phyloP scores from a whole-genome alignment of 1,284 basidiomycete species.

The Melanopsichium pennsylvanicum region DNA sequence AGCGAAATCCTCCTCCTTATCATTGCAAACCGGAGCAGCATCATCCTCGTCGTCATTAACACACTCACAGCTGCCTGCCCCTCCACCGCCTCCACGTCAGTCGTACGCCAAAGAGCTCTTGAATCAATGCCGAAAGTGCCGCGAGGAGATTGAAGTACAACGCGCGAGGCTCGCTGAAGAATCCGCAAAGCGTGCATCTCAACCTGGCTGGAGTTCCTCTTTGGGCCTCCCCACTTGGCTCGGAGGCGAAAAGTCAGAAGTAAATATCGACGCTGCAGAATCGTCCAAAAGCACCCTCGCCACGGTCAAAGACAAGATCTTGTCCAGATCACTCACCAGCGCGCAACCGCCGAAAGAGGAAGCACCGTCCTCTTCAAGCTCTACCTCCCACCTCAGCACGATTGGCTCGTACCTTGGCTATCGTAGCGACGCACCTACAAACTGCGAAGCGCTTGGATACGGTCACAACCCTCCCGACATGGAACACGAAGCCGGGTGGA shows the following conservation, averaged over 20 bases:
- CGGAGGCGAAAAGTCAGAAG: slow-evolving; percentile 22
- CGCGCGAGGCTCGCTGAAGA: slow-evolving; percentile 21
- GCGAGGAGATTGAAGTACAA: slow-evolving; percentile 54
- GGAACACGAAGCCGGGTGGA: slow-evolving; percentile 64
- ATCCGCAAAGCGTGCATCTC: slow-evolving; percentile 7
- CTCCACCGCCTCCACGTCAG: slow-evolving; percentile 51
- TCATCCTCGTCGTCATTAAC: slow-evolving; percentile 11
- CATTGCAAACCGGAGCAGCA: too few relatives aligned
- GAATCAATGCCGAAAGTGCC: slow-evolving; percentile 57
- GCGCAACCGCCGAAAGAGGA: slow-evolving; percentile 1
- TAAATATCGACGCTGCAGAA: neutral
- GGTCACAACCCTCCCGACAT: slow-evolving; percentile 41
- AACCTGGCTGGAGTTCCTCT: slow-evolving; percentile 16
- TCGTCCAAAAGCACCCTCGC: slow-evolving; percentile 17
- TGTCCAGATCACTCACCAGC: slow-evolving; percentile 11
- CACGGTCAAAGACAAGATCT: slow-evolving; percentile 28
- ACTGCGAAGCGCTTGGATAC: slow-evolving; percentile 8
- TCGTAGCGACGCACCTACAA: slow-evolving; percentile 4
- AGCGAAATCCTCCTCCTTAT: neutral
- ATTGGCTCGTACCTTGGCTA: slow-evolving; percentile 36
- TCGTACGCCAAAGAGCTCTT: slow-evolving; percentile 64
- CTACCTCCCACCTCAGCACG: slow-evolving; percentile 25
- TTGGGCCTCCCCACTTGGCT: slow-evolving; percentile 34
- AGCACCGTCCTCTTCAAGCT: neutral
- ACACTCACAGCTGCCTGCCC: slow-evolving; percentile 26